These are phyloP conservation scores for Fraxinus albicans DNA, from an alignment of 305 asterid genomes.

Conservation along the genomic window DNA sequence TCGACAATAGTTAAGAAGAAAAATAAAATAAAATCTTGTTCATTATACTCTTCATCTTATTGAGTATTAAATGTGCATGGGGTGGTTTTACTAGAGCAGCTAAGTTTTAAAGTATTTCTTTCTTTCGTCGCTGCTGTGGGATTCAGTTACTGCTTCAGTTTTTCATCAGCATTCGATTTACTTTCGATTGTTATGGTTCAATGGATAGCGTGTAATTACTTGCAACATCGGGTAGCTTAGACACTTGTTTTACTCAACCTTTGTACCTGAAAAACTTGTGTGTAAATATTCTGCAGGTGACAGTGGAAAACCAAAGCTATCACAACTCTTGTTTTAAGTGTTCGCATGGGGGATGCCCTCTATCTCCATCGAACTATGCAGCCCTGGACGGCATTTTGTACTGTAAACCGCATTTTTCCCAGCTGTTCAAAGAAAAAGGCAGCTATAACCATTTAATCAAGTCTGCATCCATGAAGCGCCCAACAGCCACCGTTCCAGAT, in stretches of 20 bases:
- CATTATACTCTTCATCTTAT: not conserved
- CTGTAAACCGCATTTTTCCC: not conserved
- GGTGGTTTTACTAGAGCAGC: not conserved
- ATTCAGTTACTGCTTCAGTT: not conserved
- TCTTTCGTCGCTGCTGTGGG: not conserved
- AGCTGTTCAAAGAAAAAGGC: not conserved
- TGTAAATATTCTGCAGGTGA: not conserved
- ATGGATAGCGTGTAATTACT: not conserved
- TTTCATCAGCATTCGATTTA: not conserved
- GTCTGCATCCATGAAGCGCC: not conserved
- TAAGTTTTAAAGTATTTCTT: not conserved
- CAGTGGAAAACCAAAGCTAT: not conserved
- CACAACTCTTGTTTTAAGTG: not conserved
- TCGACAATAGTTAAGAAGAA: not conserved
- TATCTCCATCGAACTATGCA: not conserved
- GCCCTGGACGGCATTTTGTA: not conserved
- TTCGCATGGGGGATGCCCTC: not conserved
- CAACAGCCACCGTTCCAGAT: not conserved
- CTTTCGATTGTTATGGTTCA: not conserved
- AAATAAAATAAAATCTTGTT: not conserved
- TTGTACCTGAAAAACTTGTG: not conserved
- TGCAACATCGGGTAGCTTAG: not conserved
- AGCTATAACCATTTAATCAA: not conserved
- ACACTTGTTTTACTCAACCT: not conserved
- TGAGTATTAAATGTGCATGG: not conserved